Evolutionary conservation across 2,329 filamentous ascomycete genomes (phyloP).

Genomic region (Pestalotiopsis sp.): DNA sequence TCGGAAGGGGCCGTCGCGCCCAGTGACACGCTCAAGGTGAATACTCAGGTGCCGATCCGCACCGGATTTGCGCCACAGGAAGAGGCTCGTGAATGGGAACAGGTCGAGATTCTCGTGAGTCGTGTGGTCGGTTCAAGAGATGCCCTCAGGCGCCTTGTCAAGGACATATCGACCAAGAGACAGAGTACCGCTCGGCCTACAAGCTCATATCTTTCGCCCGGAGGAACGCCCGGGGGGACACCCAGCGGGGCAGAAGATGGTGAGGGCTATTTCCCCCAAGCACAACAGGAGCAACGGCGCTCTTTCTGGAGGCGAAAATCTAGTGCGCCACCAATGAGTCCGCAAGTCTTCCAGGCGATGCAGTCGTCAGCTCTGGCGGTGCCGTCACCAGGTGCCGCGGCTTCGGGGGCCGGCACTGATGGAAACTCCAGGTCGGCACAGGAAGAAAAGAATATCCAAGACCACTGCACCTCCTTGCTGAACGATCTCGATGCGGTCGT

Average conservation of each 20-base stretch:
- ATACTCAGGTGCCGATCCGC: constrained; percentile 30
- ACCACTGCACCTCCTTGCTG: constrained; percentile 82
- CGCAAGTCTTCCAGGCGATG: constrained; percentile 41
- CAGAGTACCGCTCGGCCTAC: constrained; percentile 40
- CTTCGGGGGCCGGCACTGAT: constrained; percentile 32
- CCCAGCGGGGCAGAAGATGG: constrained; percentile 48
- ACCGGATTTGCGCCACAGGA: constrained; percentile 41
- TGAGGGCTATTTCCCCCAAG: constrained; percentile 56
- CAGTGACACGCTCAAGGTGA: constrained; percentile 21
- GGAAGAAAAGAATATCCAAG: constrained; percentile 71
- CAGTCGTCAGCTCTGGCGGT: constrained; percentile 43
- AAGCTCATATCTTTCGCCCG: constrained; percentile 43
- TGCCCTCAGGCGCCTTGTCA: constrained; percentile 82
- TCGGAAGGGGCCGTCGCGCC: constrained; percentile 20
- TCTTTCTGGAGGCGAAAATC: constrained; percentile 94
- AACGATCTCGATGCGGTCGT: constrained; percentile 84
- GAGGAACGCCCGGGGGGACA: constrained; percentile 20
- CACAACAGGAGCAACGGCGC: constrained; percentile 56
- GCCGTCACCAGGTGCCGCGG: constrained; percentile 40
- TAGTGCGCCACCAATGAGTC: constrained; percentile 52
- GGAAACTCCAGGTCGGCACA: constrained; percentile 40
- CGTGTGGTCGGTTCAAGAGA: constrained; percentile 87
- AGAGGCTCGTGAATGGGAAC: constrained; percentile 84
- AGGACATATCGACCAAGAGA: constrained; percentile 73
- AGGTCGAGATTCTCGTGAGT: constrained; percentile 83